Percentiles rank a stretch among this genome's conserved stretches.
phyloP scores from a whole-genome alignment of 2,329 filamentous ascomycete genomes.

The Fusarium marasasianum region DNA sequence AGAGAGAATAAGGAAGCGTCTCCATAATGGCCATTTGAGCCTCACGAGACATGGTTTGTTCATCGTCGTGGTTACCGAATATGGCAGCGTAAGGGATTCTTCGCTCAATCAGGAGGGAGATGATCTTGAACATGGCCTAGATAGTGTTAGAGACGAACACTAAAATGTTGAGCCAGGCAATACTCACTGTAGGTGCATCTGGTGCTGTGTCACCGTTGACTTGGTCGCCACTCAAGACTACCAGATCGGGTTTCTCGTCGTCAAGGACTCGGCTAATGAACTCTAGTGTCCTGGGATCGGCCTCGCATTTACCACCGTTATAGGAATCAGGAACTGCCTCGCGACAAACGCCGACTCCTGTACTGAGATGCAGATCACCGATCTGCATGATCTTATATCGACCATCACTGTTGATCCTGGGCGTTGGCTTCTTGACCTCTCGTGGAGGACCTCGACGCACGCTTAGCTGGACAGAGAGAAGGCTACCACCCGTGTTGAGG shows the following conservation, averaged over 20 bases:
- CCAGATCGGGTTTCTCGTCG: constrained; percentile 91
- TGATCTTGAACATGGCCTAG: constrained; percentile 91
- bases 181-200: constrained; percentile 84
- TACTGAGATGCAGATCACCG: constrained; percentile 93
- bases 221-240: constrained; percentile 92
- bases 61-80: constrained; percentile 98
- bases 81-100: constrained; percentile 94
- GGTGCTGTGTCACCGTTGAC: constrained; percentile 93
- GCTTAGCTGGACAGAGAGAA: constrained; percentile 78
- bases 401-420: constrained; percentile 85
- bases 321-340: constrained; percentile 82
- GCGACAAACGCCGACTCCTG: constrained; percentile 84
- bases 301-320: constrained; percentile 83
- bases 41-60: constrained; percentile 79
- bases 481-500: constrained; percentile 69
- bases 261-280: constrained; percentile 87
- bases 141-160: constrained; percentile 15
- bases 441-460: constrained; percentile 76
- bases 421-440: constrained; percentile 73
- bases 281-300: constrained; percentile 89
- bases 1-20: constrained; percentile 87
- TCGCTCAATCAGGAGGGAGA: constrained; percentile 82
- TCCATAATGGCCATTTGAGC: constrained; percentile 88
- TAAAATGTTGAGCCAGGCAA: neutral
- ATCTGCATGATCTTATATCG: constrained; percentile 98